Evolutionary conservation across 2,329 filamentous ascomycete genomes (phyloP).

Genomic region (Stagonosporopsis chrysanthemi): DNA sequence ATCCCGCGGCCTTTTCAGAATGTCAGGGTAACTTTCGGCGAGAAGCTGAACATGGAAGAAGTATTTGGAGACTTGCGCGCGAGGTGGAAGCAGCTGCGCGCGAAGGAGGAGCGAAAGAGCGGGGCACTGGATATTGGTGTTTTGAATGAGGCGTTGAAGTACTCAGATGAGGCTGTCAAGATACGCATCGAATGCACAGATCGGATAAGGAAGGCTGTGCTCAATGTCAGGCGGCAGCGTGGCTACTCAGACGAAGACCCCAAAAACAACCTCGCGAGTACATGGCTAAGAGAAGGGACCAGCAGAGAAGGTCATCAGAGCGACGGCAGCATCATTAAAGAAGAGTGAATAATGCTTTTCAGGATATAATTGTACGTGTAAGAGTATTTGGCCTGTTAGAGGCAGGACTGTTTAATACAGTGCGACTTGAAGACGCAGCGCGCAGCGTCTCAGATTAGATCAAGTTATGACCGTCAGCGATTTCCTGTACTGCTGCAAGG

Average conservation of each 20-base stretch:
- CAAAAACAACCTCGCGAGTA: conserved; percentile 78
- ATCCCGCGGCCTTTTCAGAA: conserved; percentile 76
- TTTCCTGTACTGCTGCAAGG: conserved; percentile 28
- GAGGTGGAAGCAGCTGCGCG: conserved; percentile 75
- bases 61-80: conserved; percentile 79
- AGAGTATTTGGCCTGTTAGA: background rate
- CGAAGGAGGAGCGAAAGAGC: conserved; percentile 57
- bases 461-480: conserved; percentile 64
- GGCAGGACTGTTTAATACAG: background rate
- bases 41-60: conserved; percentile 74
- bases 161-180: conserved; percentile 76
- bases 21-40: conserved; percentile 79
- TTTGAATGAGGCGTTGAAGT: conserved; percentile 69
- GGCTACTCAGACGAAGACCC: conserved; percentile 84
- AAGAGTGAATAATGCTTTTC: conserved; percentile 51
- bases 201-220: conserved; percentile 78
- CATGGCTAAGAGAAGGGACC: conserved; percentile 70
- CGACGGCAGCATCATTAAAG: conserved; percentile 67
- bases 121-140: conserved; percentile 61
- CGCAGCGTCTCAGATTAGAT: conserved; percentile 65
- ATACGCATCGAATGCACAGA: conserved; percentile 81
- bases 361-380: conserved; percentile 6
- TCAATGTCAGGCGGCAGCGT: conserved; percentile 74
- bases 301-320: conserved; percentile 64
- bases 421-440: conserved; percentile 1